Evolutionary conservation across 352 stramenopile species (phyloP), one percentile per base, ranked within the genome.

Genomic region (Phytophthora palmivora): DNA sequence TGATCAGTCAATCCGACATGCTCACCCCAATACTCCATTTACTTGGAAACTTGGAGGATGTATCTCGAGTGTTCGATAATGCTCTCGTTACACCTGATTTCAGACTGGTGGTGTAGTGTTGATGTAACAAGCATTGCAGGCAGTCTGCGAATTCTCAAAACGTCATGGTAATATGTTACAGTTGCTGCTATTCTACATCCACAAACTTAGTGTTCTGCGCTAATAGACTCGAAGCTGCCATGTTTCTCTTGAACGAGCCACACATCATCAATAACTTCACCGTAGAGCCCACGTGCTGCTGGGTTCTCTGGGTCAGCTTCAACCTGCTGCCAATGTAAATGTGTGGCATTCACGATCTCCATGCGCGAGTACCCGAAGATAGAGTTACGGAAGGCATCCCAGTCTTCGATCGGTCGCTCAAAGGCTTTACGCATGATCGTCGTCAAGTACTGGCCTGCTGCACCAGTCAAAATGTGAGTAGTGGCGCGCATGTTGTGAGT

Each of bases 161-260:
- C 18, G 32, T 39, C 26, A 32, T 15, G 36, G 1, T 53, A 19
- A 49, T 60, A 54, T 44, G 41, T 60, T 66, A 65, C 30, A 7
- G 30, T 34, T 34, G 10, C 30, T 58, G 36, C 1, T 50, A 36
- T 6, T n/a, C 32, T 53, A 38, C 33, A 60, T 55, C 34, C 41
- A 44, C 19, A 36, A 22, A 44, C 54, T 47, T 54, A 49, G 55
- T 26, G 11, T 14, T 21, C 12, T 45, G 39, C 21, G 30, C 39
- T 41, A 37, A 69, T 24, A 5, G 57, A 45, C 11, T 74, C 72
- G 45, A 92, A 93, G 63, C 94, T 98, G 34, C 95, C 89, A 49
- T 97, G 88, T 28, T 79, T 66, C 45, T 92, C 80, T 68, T 97
- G 86, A 36, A 97, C 83, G 34, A 97, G 85, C 88, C 89, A 97